These are phyloP conservation scores for Monilinia aucupariae DNA, from an alignment of 2,329 filamentous ascomycete genomes.

Conservation along the genomic window DNA sequence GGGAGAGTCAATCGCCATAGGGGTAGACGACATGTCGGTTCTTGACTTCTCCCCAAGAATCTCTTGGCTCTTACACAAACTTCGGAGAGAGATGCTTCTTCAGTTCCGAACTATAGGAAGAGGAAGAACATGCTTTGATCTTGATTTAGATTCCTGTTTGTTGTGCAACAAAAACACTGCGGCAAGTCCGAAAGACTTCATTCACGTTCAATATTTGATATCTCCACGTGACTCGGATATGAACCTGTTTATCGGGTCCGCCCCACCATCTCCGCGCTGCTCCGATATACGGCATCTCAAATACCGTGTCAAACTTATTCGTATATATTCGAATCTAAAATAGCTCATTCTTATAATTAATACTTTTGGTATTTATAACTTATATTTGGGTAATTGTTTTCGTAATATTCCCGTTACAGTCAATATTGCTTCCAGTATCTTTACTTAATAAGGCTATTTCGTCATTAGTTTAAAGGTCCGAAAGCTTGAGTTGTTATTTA, in stretches of 20 bases:
- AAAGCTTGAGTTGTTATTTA: too few species aligned
- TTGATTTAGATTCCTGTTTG: neutral
- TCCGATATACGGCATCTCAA: too few species aligned
- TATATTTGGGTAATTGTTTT: too few species aligned
- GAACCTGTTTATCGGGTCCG: constrained; percentile 6
- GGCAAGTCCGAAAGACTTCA: neutral
- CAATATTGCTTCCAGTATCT: too few species aligned
- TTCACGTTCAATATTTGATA: constrained; percentile 3
- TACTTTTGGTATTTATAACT: too few species aligned
- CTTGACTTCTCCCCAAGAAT: neutral
- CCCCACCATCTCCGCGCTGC: constrained; percentile 6
- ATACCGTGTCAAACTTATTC: too few species aligned
- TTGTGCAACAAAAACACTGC: neutral
- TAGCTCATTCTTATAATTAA: too few species aligned
- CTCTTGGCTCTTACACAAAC: neutral
- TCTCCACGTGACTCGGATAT: constrained; percentile 7
- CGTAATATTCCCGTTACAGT: too few species aligned
- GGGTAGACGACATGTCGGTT: constrained; percentile 31
- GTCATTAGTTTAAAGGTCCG: too few species aligned
- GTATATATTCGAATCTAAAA: too few species aligned
- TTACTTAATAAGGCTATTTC: too few species aligned
- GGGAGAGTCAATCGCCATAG: constrained; percentile 35
- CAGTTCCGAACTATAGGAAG: neutral
- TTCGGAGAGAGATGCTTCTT: neutral
- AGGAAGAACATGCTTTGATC: neutral